These are phyloP conservation scores for Phytophthora kernoviae DNA, from an alignment of 352 stramenopile species.

Conservation along the genomic window DNA sequence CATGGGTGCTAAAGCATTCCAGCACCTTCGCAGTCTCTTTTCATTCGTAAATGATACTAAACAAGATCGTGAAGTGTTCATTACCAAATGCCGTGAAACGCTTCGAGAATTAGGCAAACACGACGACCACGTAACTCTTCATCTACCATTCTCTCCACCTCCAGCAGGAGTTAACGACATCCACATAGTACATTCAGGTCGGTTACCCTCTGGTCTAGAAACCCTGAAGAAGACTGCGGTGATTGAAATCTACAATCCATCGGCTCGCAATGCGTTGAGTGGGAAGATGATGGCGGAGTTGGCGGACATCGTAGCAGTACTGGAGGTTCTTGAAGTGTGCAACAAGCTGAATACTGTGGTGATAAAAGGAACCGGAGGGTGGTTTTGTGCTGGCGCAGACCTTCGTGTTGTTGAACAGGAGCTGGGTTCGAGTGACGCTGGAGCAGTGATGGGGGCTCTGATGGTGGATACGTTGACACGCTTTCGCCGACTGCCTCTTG, in stretches of 20 bases:
- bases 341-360: constrained; percentile 64
- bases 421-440: constrained; percentile 67
- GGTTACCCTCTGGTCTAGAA: constrained; percentile 8
- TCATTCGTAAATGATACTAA: constrained; percentile 50
- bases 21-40: constrained; percentile 37
- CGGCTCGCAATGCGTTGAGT: constrained; percentile 75
- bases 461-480: constrained; percentile 81
- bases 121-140: constrained; percentile 27
- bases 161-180: too few species aligned
- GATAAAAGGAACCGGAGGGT: constrained; percentile 56
- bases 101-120: constrained; percentile 44
- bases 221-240: constrained; percentile 53
- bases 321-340: constrained; percentile 62
- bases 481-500: constrained; percentile 71
- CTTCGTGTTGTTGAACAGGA: constrained; percentile 78
- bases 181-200: too few species aligned
- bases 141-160: constrained; percentile 20
- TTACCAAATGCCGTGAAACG: constrained; percentile 42
- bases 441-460: constrained; percentile 65
- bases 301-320: constrained; percentile 58
- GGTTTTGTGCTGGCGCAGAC: constrained; percentile 89
- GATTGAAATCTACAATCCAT: constrained; percentile 75
- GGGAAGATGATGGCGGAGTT: constrained; percentile 91
- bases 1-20: not conserved
- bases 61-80: constrained; percentile 37